phyloP scores from a whole-genome alignment of 2,329 filamentous ascomycete genomes.

The Colletotrichum horii region DNA sequence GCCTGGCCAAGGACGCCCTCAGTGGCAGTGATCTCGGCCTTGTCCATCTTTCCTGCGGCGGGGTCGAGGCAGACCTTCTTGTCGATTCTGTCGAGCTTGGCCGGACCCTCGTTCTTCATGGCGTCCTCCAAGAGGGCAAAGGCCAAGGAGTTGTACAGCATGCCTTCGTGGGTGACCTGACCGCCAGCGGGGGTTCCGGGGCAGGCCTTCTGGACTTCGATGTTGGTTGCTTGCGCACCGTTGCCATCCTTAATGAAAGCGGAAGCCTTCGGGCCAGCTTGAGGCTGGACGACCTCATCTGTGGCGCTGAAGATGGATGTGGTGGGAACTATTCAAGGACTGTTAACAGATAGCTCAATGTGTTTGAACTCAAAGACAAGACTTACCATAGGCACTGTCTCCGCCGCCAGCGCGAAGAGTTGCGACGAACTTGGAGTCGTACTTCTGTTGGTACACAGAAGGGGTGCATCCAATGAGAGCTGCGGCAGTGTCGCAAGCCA shows the following conservation, averaged over 20 bases:
- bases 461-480: conserved; percentile 29
- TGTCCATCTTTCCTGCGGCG: not conserved
- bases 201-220: conserved; percentile 52
- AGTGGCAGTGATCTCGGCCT: not conserved
- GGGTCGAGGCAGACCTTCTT: not conserved
- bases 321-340: conserved; percentile 44
- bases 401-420: conserved; percentile 48
- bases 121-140: conserved; percentile 48
- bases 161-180: conserved; percentile 55
- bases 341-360: not conserved
- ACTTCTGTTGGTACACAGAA: conserved; percentile 51
- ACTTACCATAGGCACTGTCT: conserved; percentile 48
- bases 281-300: conserved; percentile 58
- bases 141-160: conserved; percentile 33
- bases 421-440: conserved; percentile 45
- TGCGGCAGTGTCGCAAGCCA: not conserved
- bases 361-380: fast-evolving
- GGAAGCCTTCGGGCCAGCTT: conserved; percentile 50
- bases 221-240: conserved; percentile 52
- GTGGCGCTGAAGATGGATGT: conserved; percentile 55
- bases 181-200: conserved; percentile 40
- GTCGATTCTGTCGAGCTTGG: not conserved
- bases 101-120: not conserved
- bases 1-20: not conserved
- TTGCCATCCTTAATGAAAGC: conserved; percentile 45